Evolutionary conservation across 1,284 basidiomycete genomes (phyloP), one percentile per base, ranked within the genome.

Genomic region (Phellinidium pouzarii): DNA sequence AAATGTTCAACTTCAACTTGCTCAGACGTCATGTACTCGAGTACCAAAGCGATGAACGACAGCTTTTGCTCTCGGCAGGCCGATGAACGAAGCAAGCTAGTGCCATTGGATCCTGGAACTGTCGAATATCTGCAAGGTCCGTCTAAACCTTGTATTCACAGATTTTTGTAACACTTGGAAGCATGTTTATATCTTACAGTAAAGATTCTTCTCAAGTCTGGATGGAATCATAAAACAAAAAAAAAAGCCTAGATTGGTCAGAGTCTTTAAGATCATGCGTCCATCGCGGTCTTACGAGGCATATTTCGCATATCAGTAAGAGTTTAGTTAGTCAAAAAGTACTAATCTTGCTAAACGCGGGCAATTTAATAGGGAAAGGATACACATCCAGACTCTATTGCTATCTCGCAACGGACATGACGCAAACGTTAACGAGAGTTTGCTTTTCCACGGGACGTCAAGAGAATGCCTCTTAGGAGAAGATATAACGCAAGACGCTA

Each of bases 361-460:
- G 44, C 17, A 20, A 17, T 20, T 20, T 3, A 3, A 3, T 12
- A 50, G 49, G 41, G 26, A 50, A 22, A 41, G 19, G 27, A 44
- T 50, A 50, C 49, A 50, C 17, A 44, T 44, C 19, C 49, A 31
- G 8, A 17, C 42, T 4, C 25, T 34, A 43, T n/a, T 43, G n/a
- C 19, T 27, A 8, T n/a, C 49, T 14, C 31, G 31, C 7, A 20
- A 22, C 5, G 49, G 17, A 44, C 45, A 61, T 50, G 60, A 68
- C 61, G 55, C 66, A 7, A 40, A 40, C 58, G 71, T 66, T 20
- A 76, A 76, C 53, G 79, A 82, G 61, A 72, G 73, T 50, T 64
- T 81, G 8, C 69, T 82, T 41, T 82, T 82, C 60, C 81, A 83
- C 62, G 81, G 80, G 26, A 83, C 79, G 14, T 75, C 71, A 44